phyloP scores from a whole-genome alignment of 2,329 filamentous ascomycete species.

The Cladosporium phlei region DNA sequence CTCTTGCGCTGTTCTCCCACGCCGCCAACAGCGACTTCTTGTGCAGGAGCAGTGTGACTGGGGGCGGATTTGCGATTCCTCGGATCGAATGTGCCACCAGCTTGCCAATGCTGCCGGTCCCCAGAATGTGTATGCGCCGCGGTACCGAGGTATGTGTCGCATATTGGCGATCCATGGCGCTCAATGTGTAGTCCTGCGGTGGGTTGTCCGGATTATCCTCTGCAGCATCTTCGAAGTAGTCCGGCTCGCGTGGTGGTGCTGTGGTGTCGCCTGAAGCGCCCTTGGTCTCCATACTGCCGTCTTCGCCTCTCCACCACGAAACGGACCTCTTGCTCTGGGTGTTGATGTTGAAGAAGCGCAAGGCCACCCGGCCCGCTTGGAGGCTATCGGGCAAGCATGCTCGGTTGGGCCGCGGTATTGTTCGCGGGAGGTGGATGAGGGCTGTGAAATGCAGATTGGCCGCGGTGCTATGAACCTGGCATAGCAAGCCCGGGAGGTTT shows the following conservation, averaged over 20 bases:
- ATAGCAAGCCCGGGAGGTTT: conserved; percentile 16
- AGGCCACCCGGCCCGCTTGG: conserved; percentile 41
- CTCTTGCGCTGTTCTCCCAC: conserved; percentile 46
- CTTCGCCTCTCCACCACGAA: conserved; percentile 22
- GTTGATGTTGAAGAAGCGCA: conserved; percentile 21
- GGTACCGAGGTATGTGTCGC: conserved; percentile 21
- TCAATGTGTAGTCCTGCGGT: conserved; percentile 14
- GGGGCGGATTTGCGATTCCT: conserved; percentile 57
- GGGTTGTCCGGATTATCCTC: neutral
- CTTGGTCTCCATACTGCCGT: conserved; percentile 19
- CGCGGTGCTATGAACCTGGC: conserved; percentile 18
- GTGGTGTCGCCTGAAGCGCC: neutral
- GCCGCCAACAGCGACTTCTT: conserved; percentile 39
- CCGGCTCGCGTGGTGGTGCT: conserved; percentile 3
- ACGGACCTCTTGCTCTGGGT: conserved; percentile 16
- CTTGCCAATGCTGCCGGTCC: conserved; percentile 74
- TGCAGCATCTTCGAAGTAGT: neutral
- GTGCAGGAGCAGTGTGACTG: conserved; percentile 76
- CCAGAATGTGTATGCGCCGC: conserved; percentile 69
- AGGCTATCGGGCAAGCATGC: conserved; percentile 42
- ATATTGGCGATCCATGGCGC: conserved; percentile 28
- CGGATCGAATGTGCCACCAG: conserved; percentile 71
- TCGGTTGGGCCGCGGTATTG: conserved; percentile 37
- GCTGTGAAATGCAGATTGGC: conserved; percentile 43
- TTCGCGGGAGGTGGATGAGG: conserved; percentile 43